Evolutionary conservation across 1,284 basidiomycete genomes (phyloP).

Genomic region (Naganishia albida): DNA sequence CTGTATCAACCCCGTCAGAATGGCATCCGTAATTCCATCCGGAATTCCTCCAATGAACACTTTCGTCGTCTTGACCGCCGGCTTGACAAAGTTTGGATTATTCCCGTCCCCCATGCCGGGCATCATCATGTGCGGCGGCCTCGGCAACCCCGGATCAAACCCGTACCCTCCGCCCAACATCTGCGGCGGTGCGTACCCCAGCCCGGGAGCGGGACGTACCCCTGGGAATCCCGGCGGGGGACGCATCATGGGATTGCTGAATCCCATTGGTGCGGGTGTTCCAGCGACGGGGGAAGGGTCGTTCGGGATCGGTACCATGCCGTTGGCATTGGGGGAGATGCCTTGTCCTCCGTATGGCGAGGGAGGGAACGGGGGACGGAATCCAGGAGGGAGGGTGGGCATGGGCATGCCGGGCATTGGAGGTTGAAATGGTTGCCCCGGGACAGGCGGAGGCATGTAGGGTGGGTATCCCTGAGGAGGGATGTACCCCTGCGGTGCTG

Average conservation of each 20-base stretch:
- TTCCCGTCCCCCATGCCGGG: slow-evolving; percentile 30
- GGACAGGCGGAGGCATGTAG: slow-evolving; percentile 28
- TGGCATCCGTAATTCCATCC: slow-evolving; percentile 76
- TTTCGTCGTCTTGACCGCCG: slow-evolving; percentile 57
- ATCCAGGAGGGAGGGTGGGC: slow-evolving; percentile 32
- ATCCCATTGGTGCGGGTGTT: slow-evolving; percentile 17
- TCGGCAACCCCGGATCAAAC: slow-evolving; percentile 36
- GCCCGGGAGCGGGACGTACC: slow-evolving; percentile 18
- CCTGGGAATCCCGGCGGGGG: slow-evolving; percentile 12
- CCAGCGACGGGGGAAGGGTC: neutral
- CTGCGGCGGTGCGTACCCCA: slow-evolving; percentile 6
- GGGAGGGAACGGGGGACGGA: slow-evolving; percentile 25
- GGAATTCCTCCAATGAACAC: slow-evolving; percentile 95
- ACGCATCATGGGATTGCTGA: slow-evolving; percentile 17
- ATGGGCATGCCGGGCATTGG: slow-evolving; percentile 31
- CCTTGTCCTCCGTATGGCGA: slow-evolving; percentile 6
- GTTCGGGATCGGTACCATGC: slow-evolving; percentile 4
- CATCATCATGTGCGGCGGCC: slow-evolving; percentile 35
- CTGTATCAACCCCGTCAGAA: slow-evolving; percentile 72
- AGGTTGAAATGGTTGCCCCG: slow-evolving; percentile 19
- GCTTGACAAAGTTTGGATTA: slow-evolving; percentile 33
- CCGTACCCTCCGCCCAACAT: slow-evolving; percentile 7
- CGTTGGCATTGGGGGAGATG: slow-evolving; percentile 7
- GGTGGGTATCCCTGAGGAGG: slow-evolving; percentile 33
- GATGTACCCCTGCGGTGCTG: slow-evolving; percentile 34